Evolutionary conservation across 2,329 filamentous ascomycete species (phyloP).

Genomic region (Verticillium dahliae): DNA sequence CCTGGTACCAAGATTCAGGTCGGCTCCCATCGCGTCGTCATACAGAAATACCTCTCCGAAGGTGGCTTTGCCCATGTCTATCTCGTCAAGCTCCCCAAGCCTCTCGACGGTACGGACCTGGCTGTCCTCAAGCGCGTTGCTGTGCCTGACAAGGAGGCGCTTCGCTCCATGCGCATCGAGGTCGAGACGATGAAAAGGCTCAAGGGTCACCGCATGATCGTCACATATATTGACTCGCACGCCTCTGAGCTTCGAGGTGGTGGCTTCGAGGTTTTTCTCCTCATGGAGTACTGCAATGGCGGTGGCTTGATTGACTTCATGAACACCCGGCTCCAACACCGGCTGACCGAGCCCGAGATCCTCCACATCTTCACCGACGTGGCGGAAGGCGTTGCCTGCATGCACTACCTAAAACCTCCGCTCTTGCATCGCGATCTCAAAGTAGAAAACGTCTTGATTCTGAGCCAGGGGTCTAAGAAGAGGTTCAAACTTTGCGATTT

Average conservation of each 20-base stretch:
- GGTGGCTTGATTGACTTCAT: constrained; percentile 98
- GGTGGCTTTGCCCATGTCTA: constrained; percentile 98
- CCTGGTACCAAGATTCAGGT: constrained; percentile 96
- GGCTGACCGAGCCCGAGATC: constrained; percentile 95
- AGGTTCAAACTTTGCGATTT: constrained; percentile 98
- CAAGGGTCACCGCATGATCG: constrained; percentile 92
- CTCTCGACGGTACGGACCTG: constrained; percentile 70
- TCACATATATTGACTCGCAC: constrained; percentile 97
- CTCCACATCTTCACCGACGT: constrained; percentile 95
- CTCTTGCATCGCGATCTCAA: constrained; percentile 92
- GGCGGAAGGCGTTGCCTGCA: constrained; percentile 91
- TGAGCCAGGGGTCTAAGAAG: constrained; percentile 54
- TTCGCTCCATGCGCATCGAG: constrained; percentile 95
- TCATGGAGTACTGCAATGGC: constrained; percentile 96
- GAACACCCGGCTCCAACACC: constrained; percentile 95
- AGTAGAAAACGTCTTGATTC: constrained; percentile 95
- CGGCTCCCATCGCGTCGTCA: constrained; percentile 83
- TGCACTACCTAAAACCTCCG: constrained; percentile 96
- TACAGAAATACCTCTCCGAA: constrained; percentile 96
- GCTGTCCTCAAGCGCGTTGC: constrained; percentile 93
- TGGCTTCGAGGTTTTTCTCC: constrained; percentile 93
- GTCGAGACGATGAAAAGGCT: constrained; percentile 99
- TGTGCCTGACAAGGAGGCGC: constrained; percentile 88
- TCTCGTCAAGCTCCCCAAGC: constrained; percentile 76
- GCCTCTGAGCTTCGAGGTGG: constrained; percentile 88